Percentiles rank a stretch among this genome's conserved stretches.
phyloP scores from a whole-genome alignment of 164 flowering plant genomes.

The Liriodendron chinense region DNA sequence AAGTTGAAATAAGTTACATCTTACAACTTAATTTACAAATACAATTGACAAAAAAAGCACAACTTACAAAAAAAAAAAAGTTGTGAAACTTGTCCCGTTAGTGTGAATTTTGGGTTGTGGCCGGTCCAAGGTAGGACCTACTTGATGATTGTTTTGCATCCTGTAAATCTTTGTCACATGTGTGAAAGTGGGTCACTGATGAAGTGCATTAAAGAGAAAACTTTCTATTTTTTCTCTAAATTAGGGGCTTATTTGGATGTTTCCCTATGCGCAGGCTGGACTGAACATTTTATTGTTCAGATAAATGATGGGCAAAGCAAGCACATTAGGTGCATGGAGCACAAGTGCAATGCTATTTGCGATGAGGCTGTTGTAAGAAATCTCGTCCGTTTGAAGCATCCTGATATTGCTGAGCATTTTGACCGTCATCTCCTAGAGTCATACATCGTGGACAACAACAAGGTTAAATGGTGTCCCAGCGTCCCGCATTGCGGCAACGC shows the following conservation, averaged over 20 bases:
- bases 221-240: neutral
- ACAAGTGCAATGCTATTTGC: constrained; percentile 79
- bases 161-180: neutral
- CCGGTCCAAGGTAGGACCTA: too few species aligned
- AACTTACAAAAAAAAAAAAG: too few species aligned
- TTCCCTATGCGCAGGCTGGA: constrained; percentile 47
- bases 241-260: neutral
- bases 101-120: too few species aligned
- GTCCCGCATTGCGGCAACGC: constrained; percentile 96
- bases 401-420: constrained; percentile 67
- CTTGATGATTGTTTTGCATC: neutral
- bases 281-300: constrained; percentile 72
- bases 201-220: neutral
- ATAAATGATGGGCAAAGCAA: constrained; percentile 87
- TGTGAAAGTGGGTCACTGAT: neutral
- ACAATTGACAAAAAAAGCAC: too few species aligned
- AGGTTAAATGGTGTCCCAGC: constrained; percentile 95
- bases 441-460: constrained; percentile 77
- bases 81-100: too few species aligned
- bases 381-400: constrained; percentile 56
- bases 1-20: too few species aligned
- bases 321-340: constrained; percentile 88
- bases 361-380: constrained; percentile 69
- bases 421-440: constrained; percentile 83
- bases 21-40: too few species aligned